Conservation (phyloP, 1,139 yeast genomes). For the Blastobotrys buckinghamii region DNA sequence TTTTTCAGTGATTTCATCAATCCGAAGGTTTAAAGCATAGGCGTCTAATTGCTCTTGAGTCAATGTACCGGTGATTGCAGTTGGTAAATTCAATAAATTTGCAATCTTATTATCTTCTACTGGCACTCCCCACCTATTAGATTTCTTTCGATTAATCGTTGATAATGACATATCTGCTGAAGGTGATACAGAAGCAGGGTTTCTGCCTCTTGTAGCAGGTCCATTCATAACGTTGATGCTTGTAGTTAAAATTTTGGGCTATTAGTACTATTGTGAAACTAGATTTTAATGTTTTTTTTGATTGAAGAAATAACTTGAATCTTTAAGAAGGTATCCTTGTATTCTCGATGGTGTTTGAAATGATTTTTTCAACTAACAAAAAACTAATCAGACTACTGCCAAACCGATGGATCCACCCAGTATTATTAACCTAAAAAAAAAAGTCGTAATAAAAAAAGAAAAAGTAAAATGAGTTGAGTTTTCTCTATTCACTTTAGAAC, state of each 20-base stretch:
- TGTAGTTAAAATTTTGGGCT: neutral
- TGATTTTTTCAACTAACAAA: too few species aligned
- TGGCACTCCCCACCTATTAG: conserved; percentile 5
- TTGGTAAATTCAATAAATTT: conserved; percentile 34
- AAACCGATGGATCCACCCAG: too few species aligned
- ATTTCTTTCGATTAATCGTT: conserved; percentile 1
- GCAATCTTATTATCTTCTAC: conserved; percentile 29
- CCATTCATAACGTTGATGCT: conserved; percentile 1
- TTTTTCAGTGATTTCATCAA: conserved; percentile 71
- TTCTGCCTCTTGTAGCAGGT: conserved; percentile 5
- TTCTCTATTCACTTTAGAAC: too few species aligned
- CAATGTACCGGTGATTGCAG: conserved; percentile 44
- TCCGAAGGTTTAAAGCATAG: conserved; percentile 65
- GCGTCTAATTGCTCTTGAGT: conserved; percentile 87
- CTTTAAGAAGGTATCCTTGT: too few species aligned
- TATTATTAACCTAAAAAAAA: too few species aligned
- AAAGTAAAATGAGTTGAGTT: too few species aligned
- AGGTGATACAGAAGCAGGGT: neutral
- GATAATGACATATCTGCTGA: conserved; percentile 1
- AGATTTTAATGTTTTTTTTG: neutral
- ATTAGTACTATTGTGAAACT: neutral
- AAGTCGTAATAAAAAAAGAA: too few species aligned
- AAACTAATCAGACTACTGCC: too few species aligned
- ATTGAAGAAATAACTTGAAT: too few species aligned
- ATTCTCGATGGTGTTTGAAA: too few species aligned